phyloP scores from a whole-genome alignment of 495 filamentous ascomycete species.

The Cryomyces minteri region DNA sequence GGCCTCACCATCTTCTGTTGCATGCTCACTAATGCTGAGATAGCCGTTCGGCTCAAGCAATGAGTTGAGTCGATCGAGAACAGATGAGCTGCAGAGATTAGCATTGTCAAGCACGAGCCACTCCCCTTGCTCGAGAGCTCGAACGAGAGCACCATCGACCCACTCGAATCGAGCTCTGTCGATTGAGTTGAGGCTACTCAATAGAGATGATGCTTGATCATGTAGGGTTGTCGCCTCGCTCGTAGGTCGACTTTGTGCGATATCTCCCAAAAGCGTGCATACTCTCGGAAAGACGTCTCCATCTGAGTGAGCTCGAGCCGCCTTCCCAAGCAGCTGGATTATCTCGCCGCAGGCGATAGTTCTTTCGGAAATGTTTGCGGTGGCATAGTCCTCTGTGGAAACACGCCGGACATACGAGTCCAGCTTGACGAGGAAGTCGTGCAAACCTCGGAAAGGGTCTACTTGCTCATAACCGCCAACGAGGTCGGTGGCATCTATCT shows the following conservation, averaged over 20 bases:
- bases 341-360: not conserved
- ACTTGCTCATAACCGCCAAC: conserved; percentile 94
- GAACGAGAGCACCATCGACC: conserved; percentile 81
- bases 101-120: conserved; percentile 97
- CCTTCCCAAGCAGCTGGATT: not conserved
- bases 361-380: not conserved
- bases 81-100: conserved; percentile 86
- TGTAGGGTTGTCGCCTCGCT: not conserved
- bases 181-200: conserved; percentile 20
- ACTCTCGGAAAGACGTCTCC: not conserved
- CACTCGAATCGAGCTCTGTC: conserved; percentile 79
- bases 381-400: not conserved
- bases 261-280: not conserved
- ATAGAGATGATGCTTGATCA: not conserved
- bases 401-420: not conserved
- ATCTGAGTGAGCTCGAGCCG: not conserved
- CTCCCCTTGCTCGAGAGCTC: conserved; percentile 66
- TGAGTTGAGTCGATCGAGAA: conserved; percentile 88
- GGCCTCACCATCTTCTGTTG: conserved; percentile 61
- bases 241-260: not conserved
- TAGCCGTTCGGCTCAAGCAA: conserved; percentile 78
- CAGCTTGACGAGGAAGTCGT: conserved; percentile 3
- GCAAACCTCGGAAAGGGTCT: conserved; percentile 52
- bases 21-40: conserved; percentile 83
- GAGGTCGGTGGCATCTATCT: conserved; percentile 91